phyloP scores from a whole-genome alignment of 495 filamentous ascomycete genomes.

The Lepraria neglecta region DNA sequence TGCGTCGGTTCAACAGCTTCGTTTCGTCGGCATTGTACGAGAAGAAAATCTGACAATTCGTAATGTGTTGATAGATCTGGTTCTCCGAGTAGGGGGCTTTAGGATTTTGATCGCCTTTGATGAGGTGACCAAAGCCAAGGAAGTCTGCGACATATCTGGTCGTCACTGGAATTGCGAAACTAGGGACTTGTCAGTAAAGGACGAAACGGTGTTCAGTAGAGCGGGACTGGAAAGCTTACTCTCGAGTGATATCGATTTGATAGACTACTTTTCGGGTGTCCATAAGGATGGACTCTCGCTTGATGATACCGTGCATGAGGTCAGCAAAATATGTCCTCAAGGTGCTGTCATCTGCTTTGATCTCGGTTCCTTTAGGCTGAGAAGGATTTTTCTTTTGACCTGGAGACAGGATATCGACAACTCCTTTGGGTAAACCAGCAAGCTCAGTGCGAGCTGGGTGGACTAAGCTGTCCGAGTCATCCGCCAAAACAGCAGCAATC shows the following conservation, averaged over 20 bases:
- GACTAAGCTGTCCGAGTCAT: too few species aligned
- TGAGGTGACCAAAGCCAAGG: slow-evolving; percentile 23
- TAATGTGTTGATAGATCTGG: slow-evolving; percentile 29
- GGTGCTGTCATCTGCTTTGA: neutral
- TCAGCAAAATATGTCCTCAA: slow-evolving; percentile 10
- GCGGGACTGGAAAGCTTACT: too few species aligned
- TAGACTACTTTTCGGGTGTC: slow-evolving; percentile 12
- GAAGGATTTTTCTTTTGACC: slow-evolving; percentile 6
- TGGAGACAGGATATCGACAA: slow-evolving; percentile 18
- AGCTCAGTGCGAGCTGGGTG: too few species aligned
- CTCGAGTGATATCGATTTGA: slow-evolving; percentile 28
- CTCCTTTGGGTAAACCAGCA: too few species aligned
- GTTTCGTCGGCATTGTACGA: slow-evolving; percentile 27
- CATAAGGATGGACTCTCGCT: slow-evolving; percentile 18
- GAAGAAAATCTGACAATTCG: slow-evolving; percentile 28
- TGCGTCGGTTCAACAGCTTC: slow-evolving; percentile 23
- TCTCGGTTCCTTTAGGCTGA: too few species aligned
- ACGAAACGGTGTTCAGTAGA: too few species aligned
- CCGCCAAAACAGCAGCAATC: too few species aligned
- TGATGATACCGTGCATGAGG: slow-evolving; percentile 5
- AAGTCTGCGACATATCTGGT: slow-evolving; percentile 26
- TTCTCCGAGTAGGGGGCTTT: slow-evolving; percentile 25
- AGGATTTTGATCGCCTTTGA: slow-evolving; percentile 13
- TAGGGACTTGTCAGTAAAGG: neutral
- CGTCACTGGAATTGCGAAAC: slow-evolving; percentile 27